A percentile compares a stretch with the other conserved stretches of the same genome.
phyloP scores from a whole-genome alignment of 1,284 basidiomycete species.

The Athelia psychrophila region DNA sequence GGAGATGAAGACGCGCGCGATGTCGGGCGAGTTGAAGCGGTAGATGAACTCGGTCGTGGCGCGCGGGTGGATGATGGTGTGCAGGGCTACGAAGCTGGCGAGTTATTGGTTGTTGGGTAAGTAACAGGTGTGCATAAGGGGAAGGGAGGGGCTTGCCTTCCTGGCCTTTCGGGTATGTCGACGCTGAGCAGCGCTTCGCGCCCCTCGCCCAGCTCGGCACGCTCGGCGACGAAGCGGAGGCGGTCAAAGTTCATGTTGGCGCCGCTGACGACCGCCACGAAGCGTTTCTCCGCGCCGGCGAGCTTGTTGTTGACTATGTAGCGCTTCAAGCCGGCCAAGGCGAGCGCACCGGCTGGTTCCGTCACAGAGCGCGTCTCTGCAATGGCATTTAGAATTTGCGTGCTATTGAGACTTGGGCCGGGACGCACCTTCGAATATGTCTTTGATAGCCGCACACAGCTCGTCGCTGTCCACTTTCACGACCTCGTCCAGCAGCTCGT shows the following conservation, averaged over 20 bases:
- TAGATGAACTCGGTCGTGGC: slow-evolving; percentile 98
- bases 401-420: neutral
- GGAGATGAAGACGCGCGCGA: slow-evolving; percentile 88
- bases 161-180: slow-evolving; percentile 89
- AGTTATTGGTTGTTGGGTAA: neutral
- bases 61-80: slow-evolving; percentile 87
- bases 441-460: slow-evolving; percentile 98
- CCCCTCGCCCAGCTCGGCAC: slow-evolving; percentile 95
- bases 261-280: slow-evolving; percentile 91
- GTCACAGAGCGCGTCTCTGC: slow-evolving; percentile 92
- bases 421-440: slow-evolving; percentile 89
- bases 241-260: slow-evolving; percentile 99
- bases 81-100: slow-evolving; percentile 88
- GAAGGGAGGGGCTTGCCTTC: slow-evolving; percentile 59
- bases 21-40: slow-evolving; percentile 69
- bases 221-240: slow-evolving; percentile 94
- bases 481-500: slow-evolving; percentile 82
- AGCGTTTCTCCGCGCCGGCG: slow-evolving; percentile 80
- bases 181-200: slow-evolving; percentile 92
- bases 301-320: slow-evolving; percentile 84
- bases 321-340: slow-evolving; percentile 89
- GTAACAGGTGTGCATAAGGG: too few species aligned
- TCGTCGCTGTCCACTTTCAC: slow-evolving; percentile 93
- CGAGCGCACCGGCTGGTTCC: slow-evolving; percentile 96
- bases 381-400: neutral